Base-by-base conservation (phyloP, 352 stramenopile genomes). In the Phytophthora tubulina region DNA sequence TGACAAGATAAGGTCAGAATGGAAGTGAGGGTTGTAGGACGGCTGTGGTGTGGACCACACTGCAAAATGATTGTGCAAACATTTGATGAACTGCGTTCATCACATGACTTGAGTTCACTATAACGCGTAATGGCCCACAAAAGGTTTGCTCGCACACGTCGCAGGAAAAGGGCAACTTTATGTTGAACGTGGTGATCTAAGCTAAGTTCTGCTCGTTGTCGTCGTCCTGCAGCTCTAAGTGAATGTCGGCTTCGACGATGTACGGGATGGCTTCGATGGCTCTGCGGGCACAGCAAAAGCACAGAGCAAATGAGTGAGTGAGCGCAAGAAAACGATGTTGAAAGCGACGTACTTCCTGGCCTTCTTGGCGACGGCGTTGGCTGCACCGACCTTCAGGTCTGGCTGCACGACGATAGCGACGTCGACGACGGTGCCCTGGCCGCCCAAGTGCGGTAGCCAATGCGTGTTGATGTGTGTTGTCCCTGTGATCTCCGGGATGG, bases 381-480 rank as follows among this genome's bases (percentile, higher is more conserved):
- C 88, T 42, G 91, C 84, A 2, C 81, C 80, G n/a, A 96, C 88
- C 51, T 90, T 85, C 31, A 96, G 67, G 66, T 96, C 82, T 31
- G 86, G 82, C 35, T 86, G 79, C 4, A 96, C 85, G 17, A 94
- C 75, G 51, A 96, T 96, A 3, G 88, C 75, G 31, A 96, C 85
- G 60, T 96, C 88, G 11, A 96, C 82, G 44, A 90, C 77, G 0
- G 86, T 94, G 35, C 87, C 85, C 33, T 82, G 85, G 15, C 83
- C 81, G 4, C 82, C 84, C 31, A 84, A 60, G 48, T 86, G 87
- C 13, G 83, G 82, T 48, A 91, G 50, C 88, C 88, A 96, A 59
- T 96, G 88, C 3, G 86, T 93, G 66, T 93, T 94, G 60, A 94
- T 84, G 68, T 96, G 88, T 14, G 88, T 94, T 17, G 82, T 93